These are phyloP conservation scores for Ascochyta koolunga DNA, from an alignment of 2,329 filamentous ascomycete genomes.

Conservation along the genomic window DNA sequence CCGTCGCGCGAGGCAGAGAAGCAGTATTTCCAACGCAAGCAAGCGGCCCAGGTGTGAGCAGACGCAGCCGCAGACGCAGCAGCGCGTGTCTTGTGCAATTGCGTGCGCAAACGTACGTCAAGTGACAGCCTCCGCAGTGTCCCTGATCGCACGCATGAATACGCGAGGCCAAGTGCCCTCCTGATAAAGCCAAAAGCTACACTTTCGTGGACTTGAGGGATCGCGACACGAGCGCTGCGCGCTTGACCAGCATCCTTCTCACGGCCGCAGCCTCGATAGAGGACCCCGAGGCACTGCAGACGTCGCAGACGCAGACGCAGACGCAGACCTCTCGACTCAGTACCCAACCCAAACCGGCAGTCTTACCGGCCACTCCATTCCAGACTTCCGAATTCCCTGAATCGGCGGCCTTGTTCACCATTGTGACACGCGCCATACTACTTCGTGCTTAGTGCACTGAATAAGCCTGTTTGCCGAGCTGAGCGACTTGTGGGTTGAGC, in stretches of 20 bases:
- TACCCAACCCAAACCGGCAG: constrained; percentile 36
- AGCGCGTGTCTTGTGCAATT: constrained; percentile 37
- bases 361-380: constrained; percentile 44
- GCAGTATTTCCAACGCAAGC: constrained; percentile 28
- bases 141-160: constrained; percentile 40
- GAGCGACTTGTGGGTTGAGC: constrained; percentile 28
- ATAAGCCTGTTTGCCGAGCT: constrained; percentile 34
- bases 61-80: constrained; percentile 15
- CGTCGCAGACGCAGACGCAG: too few relatives aligned
- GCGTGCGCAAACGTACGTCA: constrained; percentile 42
- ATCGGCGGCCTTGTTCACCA: constrained; percentile 30
- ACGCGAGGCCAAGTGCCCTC: constrained; percentile 40
- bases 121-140: constrained; percentile 45
- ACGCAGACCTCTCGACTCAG: constrained; percentile 24
- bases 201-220: constrained; percentile 35
- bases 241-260: constrained; percentile 25
- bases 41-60: constrained; percentile 19
- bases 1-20: constrained; percentile 30
- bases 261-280: constrained; percentile 22
- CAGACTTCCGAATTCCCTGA: constrained; percentile 27
- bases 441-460: constrained; percentile 45
- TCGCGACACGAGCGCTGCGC: constrained; percentile 35
- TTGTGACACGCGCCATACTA: constrained; percentile 40
- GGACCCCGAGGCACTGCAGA: constrained; percentile 27
- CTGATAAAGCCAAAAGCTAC: constrained; percentile 38